These are phyloP conservation scores for Debaryomyces tyrocola DNA, from an alignment of 805 yeast species.

Conservation along the genomic window DNA sequence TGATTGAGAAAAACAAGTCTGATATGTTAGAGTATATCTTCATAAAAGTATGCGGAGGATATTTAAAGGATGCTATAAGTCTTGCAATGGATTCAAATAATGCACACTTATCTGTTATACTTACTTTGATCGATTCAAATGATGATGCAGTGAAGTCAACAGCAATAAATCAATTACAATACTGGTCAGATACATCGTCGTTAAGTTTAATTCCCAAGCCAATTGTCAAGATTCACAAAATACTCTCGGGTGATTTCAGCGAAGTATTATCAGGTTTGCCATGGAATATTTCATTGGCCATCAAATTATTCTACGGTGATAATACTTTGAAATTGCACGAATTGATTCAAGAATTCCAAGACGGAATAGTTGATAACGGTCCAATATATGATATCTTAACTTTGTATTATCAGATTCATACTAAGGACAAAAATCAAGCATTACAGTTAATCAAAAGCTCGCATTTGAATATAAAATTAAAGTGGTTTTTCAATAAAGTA, in stretches of 20 bases:
- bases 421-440: conserved; percentile 7
- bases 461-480: conserved; percentile 34
- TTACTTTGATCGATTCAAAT: conserved; percentile 73
- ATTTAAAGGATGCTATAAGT: conserved; percentile 60
- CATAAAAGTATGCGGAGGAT: conserved; percentile 50
- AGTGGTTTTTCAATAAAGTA: conserved; percentile 55
- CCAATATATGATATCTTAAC: conserved; percentile 20
- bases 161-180: conserved; percentile 61
- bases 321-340: conserved; percentile 10
- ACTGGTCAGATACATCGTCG: conserved; percentile 56
- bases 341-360: conserved; percentile 7
- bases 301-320: conserved; percentile 65
- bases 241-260: conserved; percentile 55
- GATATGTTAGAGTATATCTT: conserved; percentile 55
- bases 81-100: conserved; percentile 62
- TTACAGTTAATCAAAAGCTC: conserved; percentile 7
- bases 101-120: conserved; percentile 65
- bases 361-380: conserved; percentile 5
- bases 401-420: conserved; percentile 12
- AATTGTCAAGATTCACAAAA: conserved; percentile 58
- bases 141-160: conserved; percentile 53
- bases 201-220: conserved; percentile 49
- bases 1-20: conserved; percentile 18
- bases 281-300: conserved; percentile 65
- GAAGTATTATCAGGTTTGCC: conserved; percentile 48